Evolutionary conservation across 2,329 filamentous ascomycete species (phyloP).

Genomic region (Fusarium annulatum): DNA sequence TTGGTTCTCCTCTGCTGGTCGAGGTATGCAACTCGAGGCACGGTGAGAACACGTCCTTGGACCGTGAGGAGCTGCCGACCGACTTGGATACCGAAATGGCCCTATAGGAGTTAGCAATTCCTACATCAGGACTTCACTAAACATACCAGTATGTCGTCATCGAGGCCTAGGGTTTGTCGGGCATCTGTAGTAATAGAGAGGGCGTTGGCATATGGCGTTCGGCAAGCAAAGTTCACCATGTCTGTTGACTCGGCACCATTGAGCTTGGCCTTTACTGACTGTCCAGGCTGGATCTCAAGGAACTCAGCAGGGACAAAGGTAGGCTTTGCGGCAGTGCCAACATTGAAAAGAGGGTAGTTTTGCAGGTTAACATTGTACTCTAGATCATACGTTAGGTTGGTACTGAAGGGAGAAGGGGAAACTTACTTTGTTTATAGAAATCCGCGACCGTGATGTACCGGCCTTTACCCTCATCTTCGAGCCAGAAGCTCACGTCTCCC

Average conservation of each 20-base stretch:
- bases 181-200: slow-evolving; percentile 70
- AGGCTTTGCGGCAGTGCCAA: slow-evolving; percentile 67
- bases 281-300: slow-evolving; percentile 72
- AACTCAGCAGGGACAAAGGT: slow-evolving; percentile 75
- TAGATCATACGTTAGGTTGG: slow-evolving; percentile 32
- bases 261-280: slow-evolving; percentile 70
- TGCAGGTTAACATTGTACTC: slow-evolving; percentile 52
- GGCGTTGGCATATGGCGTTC: slow-evolving; percentile 73
- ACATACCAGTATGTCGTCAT: slow-evolving; percentile 55
- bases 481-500: slow-evolving; percentile 48
- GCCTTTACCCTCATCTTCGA: slow-evolving; percentile 40
- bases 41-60: slow-evolving; percentile 71
- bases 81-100: slow-evolving; percentile 72
- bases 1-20: slow-evolving; percentile 34
- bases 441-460: slow-evolving; percentile 55
- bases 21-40: slow-evolving; percentile 71
- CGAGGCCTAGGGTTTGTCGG: slow-evolving; percentile 67
- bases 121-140: neutral
- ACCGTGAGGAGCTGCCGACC: slow-evolving; percentile 75
- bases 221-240: slow-evolving; percentile 81
- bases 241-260: slow-evolving; percentile 67
- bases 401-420: neutral
- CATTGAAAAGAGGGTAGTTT: slow-evolving; percentile 71
- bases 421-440: slow-evolving; percentile 57
- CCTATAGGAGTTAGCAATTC: slow-evolving; percentile 25